Evolutionary conservation across 192 early-diverging fungal species (phyloP), one percentile per base, ranked within the genome.

Genomic region (Coemansia sp.): DNA sequence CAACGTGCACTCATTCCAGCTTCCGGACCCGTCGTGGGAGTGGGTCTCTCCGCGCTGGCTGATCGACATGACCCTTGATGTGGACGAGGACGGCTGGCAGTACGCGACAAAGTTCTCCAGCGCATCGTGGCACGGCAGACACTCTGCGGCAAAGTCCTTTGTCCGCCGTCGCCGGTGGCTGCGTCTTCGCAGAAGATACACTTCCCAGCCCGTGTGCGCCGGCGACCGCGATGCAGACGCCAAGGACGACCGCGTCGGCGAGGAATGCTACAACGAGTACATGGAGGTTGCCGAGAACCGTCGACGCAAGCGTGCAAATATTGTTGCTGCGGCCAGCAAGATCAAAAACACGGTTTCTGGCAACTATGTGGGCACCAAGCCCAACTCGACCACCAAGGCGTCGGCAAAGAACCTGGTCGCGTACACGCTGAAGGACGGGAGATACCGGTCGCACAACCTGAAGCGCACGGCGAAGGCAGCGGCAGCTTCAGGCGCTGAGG

Each of bases 1-100:
- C 5, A 80, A 84, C 60, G 75, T 84, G n/a, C 72, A 77, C n/a
- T 81, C 78, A 30, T 84, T 82, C 51, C 83, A 80, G 79, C 55
- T 82, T 40, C 76, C 79, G 12, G 76, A 80, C 29, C 78, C 79
- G 22, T 78, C 70, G 48, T 84, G 83, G 83, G 57, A 78, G 28
- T 84, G 83, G 83, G 83, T 78, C 17, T 82, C 72, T 29, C 79
- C 80, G 11, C 79, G 79, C 22, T 84, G 83, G 83, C 73, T 81
- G 22, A 80, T 84, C 10, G 83, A 84, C 76, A 81, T 84, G 77
- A 77, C 77, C 0, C 64, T 65, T 36, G 83, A 84, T 38, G 83
- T 84, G 0, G 83, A 84, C 48, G 79, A 84, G 20, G 79, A 84
- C 38, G 83, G 83, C 3, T 84, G 83, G 83, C 75, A 82, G 63